phyloP scores from a whole-genome alignment of 768 basidiomycete genomes.

The Leucosporidium yakuticum region DNA sequence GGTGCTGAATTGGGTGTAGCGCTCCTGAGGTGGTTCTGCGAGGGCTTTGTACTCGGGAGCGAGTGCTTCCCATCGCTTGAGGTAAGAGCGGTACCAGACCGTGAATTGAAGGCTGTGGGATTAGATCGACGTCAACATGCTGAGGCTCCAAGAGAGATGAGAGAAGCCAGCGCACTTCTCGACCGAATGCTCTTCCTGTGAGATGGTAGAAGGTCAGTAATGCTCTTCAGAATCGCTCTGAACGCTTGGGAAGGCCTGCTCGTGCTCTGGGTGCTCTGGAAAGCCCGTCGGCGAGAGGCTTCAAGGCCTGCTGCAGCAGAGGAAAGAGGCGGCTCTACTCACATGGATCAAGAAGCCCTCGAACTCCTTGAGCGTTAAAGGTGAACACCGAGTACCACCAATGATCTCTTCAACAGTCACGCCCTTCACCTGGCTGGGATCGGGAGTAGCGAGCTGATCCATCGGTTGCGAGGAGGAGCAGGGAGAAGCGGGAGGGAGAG shows the following conservation, averaged over 20 bases:
- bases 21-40: conserved; percentile 1
- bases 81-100: conserved; percentile 48
- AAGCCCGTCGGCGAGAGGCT: background rate
- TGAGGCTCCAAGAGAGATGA: background rate
- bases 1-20: conserved; percentile 2
- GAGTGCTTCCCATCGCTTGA: conserved; percentile 43
- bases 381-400: conserved; percentile 1
- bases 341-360: conserved; percentile 17
- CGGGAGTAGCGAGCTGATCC: background rate
- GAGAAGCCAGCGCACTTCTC: conserved; percentile 7
- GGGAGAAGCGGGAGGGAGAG: no score
- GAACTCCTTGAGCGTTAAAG: conserved; percentile 12
- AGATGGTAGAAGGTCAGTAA: no score
- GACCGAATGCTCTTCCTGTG: conserved; percentile 15
- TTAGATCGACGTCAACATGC: background rate
- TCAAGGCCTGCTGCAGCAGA: background rate
- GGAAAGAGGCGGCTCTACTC: no score
- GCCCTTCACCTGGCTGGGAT: background rate
- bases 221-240: no score
- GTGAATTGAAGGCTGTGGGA: conserved; percentile 43
- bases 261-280: background rate
- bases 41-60: conserved; percentile 30
- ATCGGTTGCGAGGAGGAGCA: no score
- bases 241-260: no score
- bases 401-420: conserved; percentile 12